Evolutionary conservation across 2,329 filamentous ascomycete genomes (phyloP), one percentile per base, ranked within the genome.

Genomic region (Nakataea oryzae): DNA sequence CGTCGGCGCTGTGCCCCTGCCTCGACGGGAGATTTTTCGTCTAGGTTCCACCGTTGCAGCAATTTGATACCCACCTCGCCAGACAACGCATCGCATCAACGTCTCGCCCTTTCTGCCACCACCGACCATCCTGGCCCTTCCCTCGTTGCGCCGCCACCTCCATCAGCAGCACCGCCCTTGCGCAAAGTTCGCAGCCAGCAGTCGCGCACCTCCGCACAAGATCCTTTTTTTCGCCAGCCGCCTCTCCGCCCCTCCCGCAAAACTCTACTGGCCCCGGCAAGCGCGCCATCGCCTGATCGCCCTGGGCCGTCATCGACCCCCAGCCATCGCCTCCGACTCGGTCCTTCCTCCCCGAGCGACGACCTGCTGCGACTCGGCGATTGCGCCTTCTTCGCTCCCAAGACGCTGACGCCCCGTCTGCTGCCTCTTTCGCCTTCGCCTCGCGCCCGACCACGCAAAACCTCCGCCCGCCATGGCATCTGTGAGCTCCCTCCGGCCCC

Each of bases 381-480:
- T 17, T 50, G 41, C 50, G 47, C 32, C 47, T 28, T 8, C 50
- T n/a, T n/a, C 41, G 41, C 41, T 47, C 41, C 41, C n/a, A 29
- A 27, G 32, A 54, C 54, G 26, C 26, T 28, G 26, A 56, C 54
- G n/a, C 24, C n/a, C 47, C 4, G 50, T 29, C 59, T 61, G 26
- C 59, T 29, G 57, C 24, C 54, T 56, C 54, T 54, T 54, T n/a
- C n/a, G n/a, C n/a, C 24, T 50, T 50, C 34, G 14, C 34, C 21
- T 14, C 34, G 34, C 34, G 14, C 17, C 34, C 34, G 14, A 47
- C 34, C 34, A 17, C 34, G 5, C 34, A n/a, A n/a, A n/a, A n/a
- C 32, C 47, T n/a, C 57, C 27, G 34, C 7, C 30, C 54, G 57
- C 34, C 26, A 66, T 66, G 64, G 62, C 64, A 59, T 63, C 64